A percentile compares a stretch with the other conserved stretches of the same genome.
phyloP scores from a whole-genome alignment of 257 asterid species.

The Pogostemon cablin region DNA sequence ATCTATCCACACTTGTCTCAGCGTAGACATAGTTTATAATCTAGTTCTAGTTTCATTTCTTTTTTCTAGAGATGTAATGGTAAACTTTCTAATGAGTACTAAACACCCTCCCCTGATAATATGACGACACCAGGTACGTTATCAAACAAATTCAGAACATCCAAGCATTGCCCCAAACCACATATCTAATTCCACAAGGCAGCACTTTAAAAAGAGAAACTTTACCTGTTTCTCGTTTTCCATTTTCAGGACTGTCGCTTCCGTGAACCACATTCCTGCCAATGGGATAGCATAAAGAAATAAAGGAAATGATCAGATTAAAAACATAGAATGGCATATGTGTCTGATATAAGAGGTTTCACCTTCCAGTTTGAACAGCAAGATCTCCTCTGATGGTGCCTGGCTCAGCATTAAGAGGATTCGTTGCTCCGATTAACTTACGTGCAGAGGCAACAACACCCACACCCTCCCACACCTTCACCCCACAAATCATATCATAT shows the following conservation, averaged over 20 bases:
- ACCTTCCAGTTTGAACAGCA: conserved; percentile 98
- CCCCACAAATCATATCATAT: background rate
- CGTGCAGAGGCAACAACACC: conserved; percentile 97
- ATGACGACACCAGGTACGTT: background rate
- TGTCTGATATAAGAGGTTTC: conserved; percentile 18
- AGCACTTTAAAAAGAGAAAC: background rate
- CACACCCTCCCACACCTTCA: conserved; percentile 91
- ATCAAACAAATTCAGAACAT: background rate
- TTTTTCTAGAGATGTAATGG: background rate
- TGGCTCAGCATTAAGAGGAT: conserved; percentile 94
- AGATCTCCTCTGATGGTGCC: conserved; percentile 98
- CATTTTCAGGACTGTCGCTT: conserved; percentile 93
- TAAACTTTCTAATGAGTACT: conserved; percentile 1
- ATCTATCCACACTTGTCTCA: background rate
- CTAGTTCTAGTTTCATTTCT: background rate
- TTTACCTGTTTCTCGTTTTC: conserved; percentile 85
- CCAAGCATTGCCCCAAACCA: conserved; percentile 5
- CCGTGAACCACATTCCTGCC: conserved; percentile 97
- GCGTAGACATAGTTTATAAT: conserved; percentile 4
- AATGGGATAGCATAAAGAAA: conserved; percentile 22
- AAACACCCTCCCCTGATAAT: background rate
- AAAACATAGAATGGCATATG: background rate
- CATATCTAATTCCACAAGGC: background rate
- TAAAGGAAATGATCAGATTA: background rate
- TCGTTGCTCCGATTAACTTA: conserved; percentile 87